Percentiles rank a stretch among this genome's conserved stretches.
phyloP scores from a whole-genome alignment of 768 basidiomycete species.

The Collybia sp. region DNA sequence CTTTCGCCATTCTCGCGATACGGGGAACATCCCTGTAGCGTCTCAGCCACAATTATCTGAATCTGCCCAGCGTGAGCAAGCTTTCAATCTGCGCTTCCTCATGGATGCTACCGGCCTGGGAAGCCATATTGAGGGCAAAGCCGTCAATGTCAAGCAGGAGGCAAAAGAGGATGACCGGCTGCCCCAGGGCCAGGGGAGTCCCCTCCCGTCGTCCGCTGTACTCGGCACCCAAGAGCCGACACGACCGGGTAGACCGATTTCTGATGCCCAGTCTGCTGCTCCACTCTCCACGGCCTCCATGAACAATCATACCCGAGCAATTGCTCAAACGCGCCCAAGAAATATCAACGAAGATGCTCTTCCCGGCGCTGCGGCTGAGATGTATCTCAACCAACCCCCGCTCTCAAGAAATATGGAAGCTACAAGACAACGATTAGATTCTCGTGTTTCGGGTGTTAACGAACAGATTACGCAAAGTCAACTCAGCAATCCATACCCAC shows the following conservation, averaged over 20 bases:
- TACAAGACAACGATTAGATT: too few species aligned
- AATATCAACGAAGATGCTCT: too few species aligned
- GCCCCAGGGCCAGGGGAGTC: background rate
- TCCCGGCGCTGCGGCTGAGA: too few species aligned
- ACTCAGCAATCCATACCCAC: too few species aligned
- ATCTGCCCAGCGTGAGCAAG: constrained; percentile 20
- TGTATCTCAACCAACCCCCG: too few species aligned
- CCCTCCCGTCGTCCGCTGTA: background rate
- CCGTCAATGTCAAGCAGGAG: constrained; percentile 2
- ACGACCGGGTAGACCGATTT: background rate
- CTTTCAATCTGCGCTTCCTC: constrained; percentile 20
- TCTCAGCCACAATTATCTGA: constrained; percentile 10
- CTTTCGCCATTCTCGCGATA: background rate
- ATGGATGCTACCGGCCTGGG: constrained; percentile 14
- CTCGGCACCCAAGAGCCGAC: background rate
- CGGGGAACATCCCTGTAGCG: constrained; percentile 20
- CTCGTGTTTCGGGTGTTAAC: too few species aligned
- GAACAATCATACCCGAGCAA: background rate
- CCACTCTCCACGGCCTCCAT: background rate
- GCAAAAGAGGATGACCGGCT: constrained; percentile 6
- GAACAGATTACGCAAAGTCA: too few species aligned
- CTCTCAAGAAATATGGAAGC: too few species aligned
- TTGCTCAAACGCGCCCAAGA: background rate
- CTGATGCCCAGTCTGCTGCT: background rate
- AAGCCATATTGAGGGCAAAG: constrained; percentile 9